Evolutionary conservation across 768 basidiomycete species (phyloP), one percentile per base, ranked within the genome.

Genomic region (Lentinula detonsa): DNA sequence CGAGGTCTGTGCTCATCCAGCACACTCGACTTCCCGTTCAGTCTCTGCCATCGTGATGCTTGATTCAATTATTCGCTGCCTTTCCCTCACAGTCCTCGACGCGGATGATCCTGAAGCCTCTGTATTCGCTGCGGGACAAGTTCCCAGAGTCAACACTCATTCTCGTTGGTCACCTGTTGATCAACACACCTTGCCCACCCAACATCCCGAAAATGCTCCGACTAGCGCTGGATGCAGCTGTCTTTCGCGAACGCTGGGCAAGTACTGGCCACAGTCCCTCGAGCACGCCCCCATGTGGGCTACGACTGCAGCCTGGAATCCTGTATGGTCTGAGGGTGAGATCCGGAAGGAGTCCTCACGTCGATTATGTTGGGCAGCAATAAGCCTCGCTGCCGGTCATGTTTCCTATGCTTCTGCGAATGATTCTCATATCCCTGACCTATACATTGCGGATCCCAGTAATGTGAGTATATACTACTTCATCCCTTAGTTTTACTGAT

Each of bases 271-370:
- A 11, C 73, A 72, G n/a, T 72, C 80, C 0, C 68, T 71, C 31
- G 81, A 85, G 58, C 75, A 83, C 67, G 78, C 82, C 0, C 88
- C 86, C 2, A 68, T 85, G 61, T 90, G 88, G 90, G 70, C 78
- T 5, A 74, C 78, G 59, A 85, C 88, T 5, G 83, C 87, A 0
- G 85, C 81, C 5, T 91, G 88, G 88, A 76, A 80, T 60, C 68
- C 73, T 43, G 69, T 75, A 9, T 86, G 81, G 81, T 73, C 80
- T n/a, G 82, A 85, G 50, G 78, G 73, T 9, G 89, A 91, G 63
- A 81, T 89, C 62, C 74, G 81, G 46, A 87, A 83, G 71, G 90
- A 93, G 68, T 85, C 85, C 49, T 86, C 85, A 66, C 82, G 90
- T 39, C 75, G 90, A 40, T 70, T 91, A 23, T 87, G 87, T 63